Conservation (phyloP, 345 rosid genomes). For the Barbarea vulgaris region DNA sequence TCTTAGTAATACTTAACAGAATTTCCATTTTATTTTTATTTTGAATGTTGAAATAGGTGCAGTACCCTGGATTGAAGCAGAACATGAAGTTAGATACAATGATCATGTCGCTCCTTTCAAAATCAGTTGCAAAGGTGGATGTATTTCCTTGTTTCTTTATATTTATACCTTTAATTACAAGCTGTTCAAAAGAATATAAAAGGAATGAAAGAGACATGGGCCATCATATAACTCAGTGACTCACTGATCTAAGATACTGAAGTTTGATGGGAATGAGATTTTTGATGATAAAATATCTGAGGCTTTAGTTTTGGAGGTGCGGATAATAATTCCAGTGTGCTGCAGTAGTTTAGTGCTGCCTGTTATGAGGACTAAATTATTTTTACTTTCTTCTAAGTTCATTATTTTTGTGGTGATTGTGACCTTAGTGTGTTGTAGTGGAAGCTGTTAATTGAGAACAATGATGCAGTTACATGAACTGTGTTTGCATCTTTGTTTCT, state of each 20-base stretch:
- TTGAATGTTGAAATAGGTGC: conserved; percentile 56
- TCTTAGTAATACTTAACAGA: neutral
- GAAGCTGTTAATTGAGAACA: neutral
- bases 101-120: conserved; percentile 79
- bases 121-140: conserved; percentile 60
- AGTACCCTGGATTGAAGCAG: conserved; percentile 75
- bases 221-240: neutral
- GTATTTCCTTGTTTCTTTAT: conserved; percentile 2
- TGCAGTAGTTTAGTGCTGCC: neutral
- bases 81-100: conserved; percentile 74
- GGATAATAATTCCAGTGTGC: neutral
- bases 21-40: neutral
- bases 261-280: neutral
- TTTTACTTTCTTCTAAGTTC: neutral
- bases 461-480: conserved; percentile 2
- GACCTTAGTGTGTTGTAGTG: conserved; percentile 14
- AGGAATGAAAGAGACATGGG: conserved; percentile 4
- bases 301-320: neutral
- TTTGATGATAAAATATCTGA: neutral
- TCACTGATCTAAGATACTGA: neutral
- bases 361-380: neutral
- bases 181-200: neutral
- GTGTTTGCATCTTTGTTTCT: conserved; percentile 12
- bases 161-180: conserved; percentile 17
- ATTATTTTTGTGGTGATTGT: conserved; percentile 7